Evolutionary conservation across 257 asterid genomes (phyloP), one percentile per base, ranked within the genome.

Genomic region (Solanum habrochaites): DNA sequence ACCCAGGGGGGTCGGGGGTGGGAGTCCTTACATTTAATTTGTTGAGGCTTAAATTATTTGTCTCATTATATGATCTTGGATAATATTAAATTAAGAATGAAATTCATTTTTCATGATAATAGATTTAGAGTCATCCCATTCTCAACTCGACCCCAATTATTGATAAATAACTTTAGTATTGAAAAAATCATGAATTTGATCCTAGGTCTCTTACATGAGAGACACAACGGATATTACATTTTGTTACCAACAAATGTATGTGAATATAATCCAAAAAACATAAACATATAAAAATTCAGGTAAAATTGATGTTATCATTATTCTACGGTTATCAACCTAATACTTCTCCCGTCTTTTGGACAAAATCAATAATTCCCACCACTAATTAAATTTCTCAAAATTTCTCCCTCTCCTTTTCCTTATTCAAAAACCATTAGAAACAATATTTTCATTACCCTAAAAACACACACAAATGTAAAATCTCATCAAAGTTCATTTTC

Each of bases 261-360:
- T 60, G 13, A 3, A 69, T 7, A 70, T 31, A 70, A 69, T 69
- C 35, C 40, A 69, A 69, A 69, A n/a, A n/a, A n/a, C n/a, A n/a
- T n/a, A 15, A 70, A 66, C n/a, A 8, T 70, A 31, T 15, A 31
- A 6, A 70, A 70, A 32, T 70, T 31, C 25, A 52, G 32, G 43
- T 8, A 32, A 71, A 72, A 35, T 77, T 23, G 43, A 29, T 43
- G 25, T n/a, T 21, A 77, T 42, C 7, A 56, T 20, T 20, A n/a
- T 25, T 43, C 49, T n/a, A 39, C 20, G 29, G n/a, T n/a, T 37
- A 39, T 75, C 23, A 25, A 75, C 83, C 83, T 6, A 42, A 75
- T n/a, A n/a, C 20, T 75, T 39, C 20, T 20, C 85, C 85, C 85
- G 9, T 80, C 42, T 80, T 80, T 80, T 49, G 85, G 85, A 80